Evolutionary conservation across 345 rosid species (phyloP).

Genomic region (rapeseed (Brassica napus)): Da-Ae NC_063444.1:36561501-36562000

Average conservation of each 20-base stretch:
- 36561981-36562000: neutral
- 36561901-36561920: neutral
- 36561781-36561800: neutral
- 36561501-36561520: neutral
- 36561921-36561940: neutral
- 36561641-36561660: neutral
- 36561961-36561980: neutral
- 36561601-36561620: neutral
- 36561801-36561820: neutral
- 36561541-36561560: neutral
- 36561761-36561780: neutral
- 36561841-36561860: neutral
- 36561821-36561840: neutral
- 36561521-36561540: neutral
- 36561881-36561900: neutral
- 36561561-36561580: neutral
- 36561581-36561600: neutral
- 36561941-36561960: neutral
- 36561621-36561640: neutral
- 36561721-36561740: neutral
- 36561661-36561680: neutral
- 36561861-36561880: neutral
- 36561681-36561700: neutral
- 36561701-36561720: neutral
- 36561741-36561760: neutral